Conservation (phyloP, 495 filamentous ascomycete species). For the Staphylotrichum tortipilum region DNA sequence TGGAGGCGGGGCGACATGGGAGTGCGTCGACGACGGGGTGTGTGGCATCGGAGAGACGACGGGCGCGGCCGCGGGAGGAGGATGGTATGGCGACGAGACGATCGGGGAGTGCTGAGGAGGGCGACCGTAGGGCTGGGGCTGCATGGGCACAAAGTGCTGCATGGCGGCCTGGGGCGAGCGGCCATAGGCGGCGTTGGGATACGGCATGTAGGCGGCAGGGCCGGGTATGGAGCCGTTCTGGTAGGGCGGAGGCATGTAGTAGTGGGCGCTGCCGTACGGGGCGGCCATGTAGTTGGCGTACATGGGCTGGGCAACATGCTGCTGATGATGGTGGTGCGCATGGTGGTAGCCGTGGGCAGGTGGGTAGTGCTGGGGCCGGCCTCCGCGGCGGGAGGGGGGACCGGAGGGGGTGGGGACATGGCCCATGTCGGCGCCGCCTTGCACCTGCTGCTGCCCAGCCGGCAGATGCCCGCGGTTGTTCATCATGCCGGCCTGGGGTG, state of each 20-base stretch:
- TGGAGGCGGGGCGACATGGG: slow-evolving; percentile 30
- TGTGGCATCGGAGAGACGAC: slow-evolving; percentile 27
- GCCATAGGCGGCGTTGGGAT: slow-evolving; percentile 27
- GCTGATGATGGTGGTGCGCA: slow-evolving; percentile 24
- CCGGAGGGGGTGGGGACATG: slow-evolving; percentile 23
- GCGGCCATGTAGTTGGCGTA: slow-evolving; percentile 33
- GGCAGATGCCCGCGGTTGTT: slow-evolving; percentile 52
- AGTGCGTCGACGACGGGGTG: slow-evolving; percentile 34
- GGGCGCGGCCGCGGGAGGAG: slow-evolving; percentile 29
- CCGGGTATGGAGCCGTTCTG: slow-evolving; percentile 29
- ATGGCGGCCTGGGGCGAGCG: slow-evolving; percentile 33
- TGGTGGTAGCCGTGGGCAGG: slow-evolving; percentile 20
- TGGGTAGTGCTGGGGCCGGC: slow-evolving; percentile 32
- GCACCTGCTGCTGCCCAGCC: slow-evolving; percentile 51
- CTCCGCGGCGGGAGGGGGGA: slow-evolving; percentile 18
- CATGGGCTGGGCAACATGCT: slow-evolving; percentile 30
- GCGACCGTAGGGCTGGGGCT: slow-evolving; percentile 32
- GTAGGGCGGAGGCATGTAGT: slow-evolving; percentile 33
- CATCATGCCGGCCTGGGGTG: slow-evolving; percentile 53
- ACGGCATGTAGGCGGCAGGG: slow-evolving; percentile 29
- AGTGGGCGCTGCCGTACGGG: slow-evolving; percentile 13
- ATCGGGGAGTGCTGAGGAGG: slow-evolving; percentile 36
- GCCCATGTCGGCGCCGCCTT: slow-evolving; percentile 37
- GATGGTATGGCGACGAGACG: slow-evolving; percentile 30
- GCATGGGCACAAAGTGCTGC: slow-evolving; percentile 37